These are phyloP conservation scores for Aquilaria yunnanensis DNA, from an alignment of 345 rosid species.

Conservation along the genomic window DNA sequence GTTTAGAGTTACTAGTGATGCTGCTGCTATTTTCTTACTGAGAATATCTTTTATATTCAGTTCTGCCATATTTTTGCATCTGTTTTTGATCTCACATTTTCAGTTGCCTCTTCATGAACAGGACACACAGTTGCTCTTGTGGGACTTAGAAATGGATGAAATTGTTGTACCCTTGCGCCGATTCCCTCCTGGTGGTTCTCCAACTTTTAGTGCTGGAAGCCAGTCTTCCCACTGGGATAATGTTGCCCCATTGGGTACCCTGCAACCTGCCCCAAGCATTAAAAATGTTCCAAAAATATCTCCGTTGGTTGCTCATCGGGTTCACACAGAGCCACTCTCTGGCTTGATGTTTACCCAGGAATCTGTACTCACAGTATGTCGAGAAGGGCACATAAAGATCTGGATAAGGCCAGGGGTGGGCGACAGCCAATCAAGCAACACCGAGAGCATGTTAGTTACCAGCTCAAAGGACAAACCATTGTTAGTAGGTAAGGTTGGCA, in stretches of 20 bases:
- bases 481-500: constrained; percentile 48
- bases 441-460: constrained; percentile 49
- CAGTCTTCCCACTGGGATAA: constrained; percentile 99
- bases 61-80: no score
- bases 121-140: constrained; percentile 93
- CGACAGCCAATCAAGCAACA: constrained; percentile 52
- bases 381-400: constrained; percentile 92
- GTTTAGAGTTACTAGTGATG: no score
- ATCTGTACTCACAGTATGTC: constrained; percentile 78
- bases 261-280: constrained; percentile 93
- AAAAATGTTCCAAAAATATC: constrained; percentile 93
- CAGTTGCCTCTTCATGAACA: constrained; percentile 26
- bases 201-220: constrained; percentile 93
- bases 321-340: constrained; percentile 90
- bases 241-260: constrained; percentile 57
- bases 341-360: constrained; percentile 87
- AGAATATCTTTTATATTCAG: no score
- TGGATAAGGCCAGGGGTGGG: constrained; percentile 82
- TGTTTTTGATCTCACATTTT: not conserved
- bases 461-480: constrained; percentile 66
- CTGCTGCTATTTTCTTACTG: no score
- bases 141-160: constrained; percentile 99
- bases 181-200: constrained; percentile 90
- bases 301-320: constrained; percentile 81
- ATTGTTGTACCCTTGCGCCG: constrained; percentile 94